Evolutionary conservation across 2,329 filamentous ascomycete genomes (phyloP).

Genomic region (Akanthomyces muscarius): DNA sequence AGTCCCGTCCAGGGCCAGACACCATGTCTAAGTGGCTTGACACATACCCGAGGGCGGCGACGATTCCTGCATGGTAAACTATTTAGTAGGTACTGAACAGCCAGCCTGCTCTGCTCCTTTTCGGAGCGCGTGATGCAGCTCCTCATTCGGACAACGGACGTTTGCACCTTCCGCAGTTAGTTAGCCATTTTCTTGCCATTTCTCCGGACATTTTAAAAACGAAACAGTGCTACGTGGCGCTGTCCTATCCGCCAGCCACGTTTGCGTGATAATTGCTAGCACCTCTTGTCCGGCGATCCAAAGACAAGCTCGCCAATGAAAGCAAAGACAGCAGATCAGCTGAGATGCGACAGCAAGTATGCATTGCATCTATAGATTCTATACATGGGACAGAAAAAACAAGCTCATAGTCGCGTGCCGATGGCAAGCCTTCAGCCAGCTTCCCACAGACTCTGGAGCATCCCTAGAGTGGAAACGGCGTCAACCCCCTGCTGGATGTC

Average conservation of each 20-base stretch:
- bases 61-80: background rate
- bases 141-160: background rate
- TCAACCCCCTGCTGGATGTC: background rate
- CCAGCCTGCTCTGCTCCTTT: background rate
- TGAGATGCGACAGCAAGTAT: background rate
- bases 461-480: slow-evolving; percentile 1
- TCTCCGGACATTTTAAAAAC: background rate
- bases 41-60: slow-evolving; percentile 1
- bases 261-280: background rate
- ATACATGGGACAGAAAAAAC: background rate
- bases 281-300: background rate
- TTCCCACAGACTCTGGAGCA: background rate
- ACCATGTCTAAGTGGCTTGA: slow-evolving; percentile 6
- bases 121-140: slow-evolving; percentile 6
- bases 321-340: background rate
- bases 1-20: background rate
- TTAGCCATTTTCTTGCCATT: background rate
- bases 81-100: too few species aligned
- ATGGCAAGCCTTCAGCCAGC: background rate
- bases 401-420: too few species aligned
- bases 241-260: background rate
- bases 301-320: background rate
- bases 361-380: background rate
- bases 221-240: slow-evolving; percentile 1
- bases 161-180: background rate